These are phyloP conservation scores for Leptomonas pyrrhocoris DNA, from an alignment of 208 protist genomes.

Conservation along the genomic window DNA sequence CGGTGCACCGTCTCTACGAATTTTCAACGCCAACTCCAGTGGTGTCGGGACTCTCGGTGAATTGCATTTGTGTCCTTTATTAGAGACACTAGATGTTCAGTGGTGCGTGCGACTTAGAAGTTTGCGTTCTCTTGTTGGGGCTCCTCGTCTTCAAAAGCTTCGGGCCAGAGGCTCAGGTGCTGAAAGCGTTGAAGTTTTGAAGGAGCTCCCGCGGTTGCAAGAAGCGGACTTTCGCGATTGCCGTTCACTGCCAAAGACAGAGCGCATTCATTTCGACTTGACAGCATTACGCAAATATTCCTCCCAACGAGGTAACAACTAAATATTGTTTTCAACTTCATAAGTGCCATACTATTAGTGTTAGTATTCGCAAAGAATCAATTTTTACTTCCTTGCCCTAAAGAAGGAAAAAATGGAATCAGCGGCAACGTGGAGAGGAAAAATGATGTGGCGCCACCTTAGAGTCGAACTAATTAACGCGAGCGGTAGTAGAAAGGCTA, in stretches of 20 bases:
- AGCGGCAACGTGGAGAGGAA: no score
- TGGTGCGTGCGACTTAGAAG: neutral
- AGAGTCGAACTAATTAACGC: no score
- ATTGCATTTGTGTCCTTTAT: neutral
- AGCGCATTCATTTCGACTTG: no score
- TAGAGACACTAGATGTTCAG: neutral
- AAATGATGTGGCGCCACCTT: no score
- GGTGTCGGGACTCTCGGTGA: neutral
- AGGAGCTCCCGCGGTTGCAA: neutral
- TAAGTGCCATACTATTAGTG: no score
- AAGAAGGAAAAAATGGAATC: no score
- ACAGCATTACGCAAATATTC: no score
- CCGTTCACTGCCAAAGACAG: neutral
- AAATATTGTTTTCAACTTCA: no score
- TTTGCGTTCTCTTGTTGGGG: neutral
- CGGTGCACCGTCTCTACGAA: neutral
- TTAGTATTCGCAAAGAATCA: no score
- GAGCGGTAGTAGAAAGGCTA: no score
- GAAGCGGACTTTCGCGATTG: neutral
- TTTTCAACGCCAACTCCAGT: slow-evolving; percentile 2
- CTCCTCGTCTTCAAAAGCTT: neutral
- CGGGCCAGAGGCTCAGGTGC: neutral
- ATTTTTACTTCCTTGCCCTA: no score
- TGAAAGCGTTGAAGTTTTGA: neutral
- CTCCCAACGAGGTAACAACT: no score